Base-by-base conservation (phyloP, 2,329 filamentous ascomycete species). In the Pseudohalonectria lignicola region DNA sequence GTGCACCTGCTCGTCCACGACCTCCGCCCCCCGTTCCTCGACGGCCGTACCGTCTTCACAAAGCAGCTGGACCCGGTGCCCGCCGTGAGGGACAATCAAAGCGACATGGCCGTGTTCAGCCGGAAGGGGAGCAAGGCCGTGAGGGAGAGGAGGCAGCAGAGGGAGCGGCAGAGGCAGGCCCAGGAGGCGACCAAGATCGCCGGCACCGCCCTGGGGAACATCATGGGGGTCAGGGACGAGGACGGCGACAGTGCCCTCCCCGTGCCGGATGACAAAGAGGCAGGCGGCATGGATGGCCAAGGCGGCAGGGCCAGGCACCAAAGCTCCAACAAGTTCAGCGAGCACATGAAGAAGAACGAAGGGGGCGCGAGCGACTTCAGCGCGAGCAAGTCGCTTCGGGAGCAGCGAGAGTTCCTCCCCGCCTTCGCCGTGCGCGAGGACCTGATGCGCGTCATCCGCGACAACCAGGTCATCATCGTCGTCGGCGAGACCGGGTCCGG, bases 81-180 rank as follows among this genome's bases (percentile, higher is more conserved):
- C 1, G 93, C 92, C 1, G 85, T 98, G 12, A 76, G 83, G 37
- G 92, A 98, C 56, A 80, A 84, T 19, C 90, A 96, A 60, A 98
- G 93, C 54, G 92, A 98, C 53, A 94, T 98, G 92, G 92, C 92
- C 1, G 88, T 98, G 2, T 96, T 96, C 51, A 94, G 87, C 62
- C 76, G 90, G 31, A 95, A 95, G 56, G 92, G 92, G 1, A 96
- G 90, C 54, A 83, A 79, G 49, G 87, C 95, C 2, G 92, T 98
- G 11, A 85, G 83, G 52, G 92, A 98, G 50, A 80, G 82, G 49
- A 72, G 93, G 31, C 87, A 94, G 59, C 87, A 94, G 58, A 82
- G 88, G 45, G 92, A 98, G 57, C 76, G 92, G 31, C 86, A 94
- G 53, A 86, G 87, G 50, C 90, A 96, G 58, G 90, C 92, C 0